Conservation (phyloP, 768 basidiomycete species). For the Leccinum rimulosum region DNA sequence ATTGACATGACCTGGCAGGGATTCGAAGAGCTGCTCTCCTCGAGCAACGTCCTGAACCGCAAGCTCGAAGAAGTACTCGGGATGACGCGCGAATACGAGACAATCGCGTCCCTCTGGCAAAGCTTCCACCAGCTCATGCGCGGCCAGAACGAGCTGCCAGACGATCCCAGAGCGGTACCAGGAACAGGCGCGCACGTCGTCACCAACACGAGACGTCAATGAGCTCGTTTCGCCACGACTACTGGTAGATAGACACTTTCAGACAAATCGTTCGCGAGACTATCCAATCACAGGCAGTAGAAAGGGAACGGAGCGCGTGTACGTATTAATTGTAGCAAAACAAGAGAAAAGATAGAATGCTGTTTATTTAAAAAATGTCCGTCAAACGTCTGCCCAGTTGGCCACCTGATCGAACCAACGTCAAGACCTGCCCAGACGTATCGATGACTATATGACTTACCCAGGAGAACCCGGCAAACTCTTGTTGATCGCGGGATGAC, state of each 20-base stretch:
- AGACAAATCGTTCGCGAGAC: slow-evolving; percentile 25
- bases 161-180: slow-evolving; percentile 41
- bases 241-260: slow-evolving; percentile 12
- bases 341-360: slow-evolving; percentile 29
- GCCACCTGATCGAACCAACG: slow-evolving; percentile 31
- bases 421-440: neutral
- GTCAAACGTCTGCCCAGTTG: slow-evolving; percentile 55
- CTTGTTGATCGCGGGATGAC: slow-evolving; percentile 85
- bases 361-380: slow-evolving; percentile 21
- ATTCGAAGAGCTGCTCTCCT: slow-evolving; percentile 84
- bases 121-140: slow-evolving; percentile 79
- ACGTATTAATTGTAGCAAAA: slow-evolving; percentile 36
- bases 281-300: slow-evolving; percentile 40
- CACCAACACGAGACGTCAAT: slow-evolving; percentile 28
- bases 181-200: slow-evolving; percentile 74
- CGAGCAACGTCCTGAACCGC: slow-evolving; percentile 83
- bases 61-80: slow-evolving; percentile 90
- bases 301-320: slow-evolving; percentile 23
- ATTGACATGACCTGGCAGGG: slow-evolving; percentile 43
- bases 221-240: slow-evolving; percentile 2
- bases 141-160: slow-evolving; percentile 37
- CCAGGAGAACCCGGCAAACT: slow-evolving; percentile 98
- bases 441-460: slow-evolving; percentile 35
- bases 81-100: slow-evolving; percentile 91
- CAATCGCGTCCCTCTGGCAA: slow-evolving; percentile 82